phyloP scores from a whole-genome alignment of 1,139 yeast genomes.

The Kodamaea fungicola region DNA sequence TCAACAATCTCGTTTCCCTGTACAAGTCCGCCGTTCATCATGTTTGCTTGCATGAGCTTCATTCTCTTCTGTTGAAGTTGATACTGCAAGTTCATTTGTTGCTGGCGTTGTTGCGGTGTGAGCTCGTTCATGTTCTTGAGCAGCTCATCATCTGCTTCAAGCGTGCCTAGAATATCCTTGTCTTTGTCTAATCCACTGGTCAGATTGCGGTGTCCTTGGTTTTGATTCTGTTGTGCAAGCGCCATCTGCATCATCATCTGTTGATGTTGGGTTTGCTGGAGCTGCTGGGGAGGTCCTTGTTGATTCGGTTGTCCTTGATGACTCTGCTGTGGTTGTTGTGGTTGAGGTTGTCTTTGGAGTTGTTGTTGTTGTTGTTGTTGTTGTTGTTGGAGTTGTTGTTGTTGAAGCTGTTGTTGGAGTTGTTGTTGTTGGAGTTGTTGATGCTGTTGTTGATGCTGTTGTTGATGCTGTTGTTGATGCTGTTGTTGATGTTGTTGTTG shows the following conservation, averaged over 20 bases:
- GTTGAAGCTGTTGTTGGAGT: neutral
- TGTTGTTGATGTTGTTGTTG: conserved; percentile 5
- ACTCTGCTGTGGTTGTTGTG: neutral
- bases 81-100: conserved; percentile 9
- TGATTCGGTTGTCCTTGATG: neutral
- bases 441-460: neutral
- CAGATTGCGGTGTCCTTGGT: conserved; percentile 4
- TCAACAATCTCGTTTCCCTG: neutral
- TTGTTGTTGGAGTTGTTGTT: neutral
- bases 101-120: conserved; percentile 9
- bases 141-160: neutral
- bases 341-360: neutral
- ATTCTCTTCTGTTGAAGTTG: conserved; percentile 15
- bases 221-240: conserved; percentile 8
- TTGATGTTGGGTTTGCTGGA: conserved; percentile 7
- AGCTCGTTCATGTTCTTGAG: neutral
- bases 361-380: neutral
- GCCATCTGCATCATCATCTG: conserved; percentile 9
- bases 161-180: neutral
- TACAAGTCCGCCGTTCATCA: conserved; percentile 2
- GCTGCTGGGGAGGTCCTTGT: neutral
- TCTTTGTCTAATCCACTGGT: neutral
- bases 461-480: neutral
- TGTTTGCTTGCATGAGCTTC: conserved; percentile 10
- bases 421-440: neutral